Evolutionary conservation across 2,329 filamentous ascomycete genomes (phyloP).

Genomic region (Trichoderma sp.): DNA sequence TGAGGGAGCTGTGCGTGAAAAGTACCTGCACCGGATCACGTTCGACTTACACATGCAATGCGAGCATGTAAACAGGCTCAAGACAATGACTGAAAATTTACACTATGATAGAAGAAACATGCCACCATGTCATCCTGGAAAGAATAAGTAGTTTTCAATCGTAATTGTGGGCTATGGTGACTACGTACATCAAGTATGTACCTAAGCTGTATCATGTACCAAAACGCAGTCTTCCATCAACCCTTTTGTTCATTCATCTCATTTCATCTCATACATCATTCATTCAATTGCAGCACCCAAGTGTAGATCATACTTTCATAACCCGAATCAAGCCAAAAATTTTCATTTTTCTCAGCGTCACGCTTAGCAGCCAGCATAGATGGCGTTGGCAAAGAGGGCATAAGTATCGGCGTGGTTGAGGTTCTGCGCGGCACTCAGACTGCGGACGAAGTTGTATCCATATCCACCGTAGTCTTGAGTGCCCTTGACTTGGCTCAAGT

Average conservation of each 20-base stretch:
- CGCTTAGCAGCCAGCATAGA: slow-evolving; percentile 40
- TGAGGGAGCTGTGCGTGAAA: not conserved
- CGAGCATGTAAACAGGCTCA: not conserved
- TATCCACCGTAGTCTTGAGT: slow-evolving; percentile 61
- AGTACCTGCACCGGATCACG: not conserved
- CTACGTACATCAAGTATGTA: not conserved
- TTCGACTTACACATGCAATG: not conserved
- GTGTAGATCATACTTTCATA: not conserved
- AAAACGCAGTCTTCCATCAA: not conserved
- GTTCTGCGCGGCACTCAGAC: slow-evolving; percentile 49
- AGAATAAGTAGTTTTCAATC: not conserved
- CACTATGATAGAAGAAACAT: not conserved
- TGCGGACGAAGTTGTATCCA: slow-evolving; percentile 49
- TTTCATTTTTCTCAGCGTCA: not conserved
- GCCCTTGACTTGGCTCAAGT: slow-evolving; percentile 55
- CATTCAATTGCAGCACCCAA: not conserved
- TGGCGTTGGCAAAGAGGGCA: slow-evolving; percentile 39
- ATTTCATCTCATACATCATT: not conserved
- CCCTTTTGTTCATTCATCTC: not conserved
- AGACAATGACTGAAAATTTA: not conserved
- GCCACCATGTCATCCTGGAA: not conserved
- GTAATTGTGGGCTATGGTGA: not conserved
- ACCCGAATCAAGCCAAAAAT: not conserved
- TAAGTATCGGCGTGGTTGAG: slow-evolving; percentile 65
- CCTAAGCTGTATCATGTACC: not conserved